Evolutionary conservation across 2,329 filamentous ascomycete genomes (phyloP).

Genomic region (Aspergillus pseudoterreus): DNA sequence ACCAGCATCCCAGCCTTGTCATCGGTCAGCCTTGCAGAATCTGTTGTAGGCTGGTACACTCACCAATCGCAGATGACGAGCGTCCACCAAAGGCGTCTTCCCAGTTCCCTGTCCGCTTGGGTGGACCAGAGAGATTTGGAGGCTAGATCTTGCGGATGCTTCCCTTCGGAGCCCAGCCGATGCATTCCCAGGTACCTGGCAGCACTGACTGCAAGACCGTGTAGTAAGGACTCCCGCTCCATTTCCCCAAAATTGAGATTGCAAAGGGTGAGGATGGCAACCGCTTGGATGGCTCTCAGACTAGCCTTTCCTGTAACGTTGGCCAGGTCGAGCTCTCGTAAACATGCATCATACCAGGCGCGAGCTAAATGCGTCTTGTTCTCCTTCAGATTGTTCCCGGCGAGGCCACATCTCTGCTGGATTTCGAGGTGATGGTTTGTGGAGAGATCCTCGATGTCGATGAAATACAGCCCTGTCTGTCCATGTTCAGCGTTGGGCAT

Average conservation of each 20-base stretch:
- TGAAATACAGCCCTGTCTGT: neutral
- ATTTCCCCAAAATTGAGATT: slow-evolving; percentile 7
- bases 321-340: neutral
- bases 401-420: neutral
- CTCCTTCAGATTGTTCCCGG: neutral
- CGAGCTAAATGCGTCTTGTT: neutral
- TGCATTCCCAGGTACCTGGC: slow-evolving; percentile 8
- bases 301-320: neutral
- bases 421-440: neutral
- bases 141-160: slow-evolving; percentile 2
- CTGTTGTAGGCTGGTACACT: neutral
- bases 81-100: slow-evolving; percentile 9
- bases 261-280: slow-evolving; percentile 3
- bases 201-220: slow-evolving; percentile 7
- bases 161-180: slow-evolving; percentile 2
- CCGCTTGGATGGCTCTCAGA: slow-evolving; percentile 2
- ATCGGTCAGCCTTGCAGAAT: neutral
- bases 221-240: slow-evolving; percentile 7
- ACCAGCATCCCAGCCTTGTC: neutral
- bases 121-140: slow-evolving; percentile 1
- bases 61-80: slow-evolving; percentile 10
- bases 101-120: slow-evolving; percentile 3
- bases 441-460: neutral
- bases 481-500: neutral
- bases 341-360: neutral